Evolutionary conservation across 2,329 filamentous ascomycete genomes (phyloP), one percentile per base, ranked within the genome.

Genomic region (Leptographium wingfieldii): DNA sequence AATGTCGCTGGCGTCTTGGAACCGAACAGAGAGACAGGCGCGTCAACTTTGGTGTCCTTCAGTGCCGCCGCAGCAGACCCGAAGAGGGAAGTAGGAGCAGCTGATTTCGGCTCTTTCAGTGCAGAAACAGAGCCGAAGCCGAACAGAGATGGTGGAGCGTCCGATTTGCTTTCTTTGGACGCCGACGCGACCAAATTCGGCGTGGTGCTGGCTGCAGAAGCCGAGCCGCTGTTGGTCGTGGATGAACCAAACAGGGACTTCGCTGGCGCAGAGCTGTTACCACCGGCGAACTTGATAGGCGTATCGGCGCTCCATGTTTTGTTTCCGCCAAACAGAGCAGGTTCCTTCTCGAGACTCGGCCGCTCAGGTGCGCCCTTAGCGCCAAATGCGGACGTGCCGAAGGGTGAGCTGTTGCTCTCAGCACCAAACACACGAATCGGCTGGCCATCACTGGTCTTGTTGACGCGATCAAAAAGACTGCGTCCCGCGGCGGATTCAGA

Each of bases 401-500:
- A 14, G 7, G 59, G 19, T 11, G 52, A 6, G 31, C 67, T 59
- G 51, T 56, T 62, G 31, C 64, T 58, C n/a, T 71, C 70, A 48
- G 69, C 67, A 35, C 71, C 69, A 53, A 69, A 65, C 59, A 74
- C 67, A 31, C 78, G 74, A 2, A 81, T 68, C 19, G 78, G 76
- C 60, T 82, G 74, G 1, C 79, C 79, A 62, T 80, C 74, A 22
- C 67, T 71, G 55, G 73, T 77, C 68, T 76, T 79, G 5, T 74
- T 77, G 9, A 83, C 74, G 40, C 81, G 77, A 48, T 82, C 80
- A 64, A 83, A 83, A 16, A 83, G 67, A 67, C 80, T 82, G 54
- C 74, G 73, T 25, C 73, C 75, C 27, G 77, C 72, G 3, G 73
- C 75, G 61, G 72, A 74, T 51, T 77, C 76, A 4, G 75, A 73